Evolutionary conservation across 164 flowering plant genomes (phyloP).

Genomic region (Annona cherimola): DNA sequence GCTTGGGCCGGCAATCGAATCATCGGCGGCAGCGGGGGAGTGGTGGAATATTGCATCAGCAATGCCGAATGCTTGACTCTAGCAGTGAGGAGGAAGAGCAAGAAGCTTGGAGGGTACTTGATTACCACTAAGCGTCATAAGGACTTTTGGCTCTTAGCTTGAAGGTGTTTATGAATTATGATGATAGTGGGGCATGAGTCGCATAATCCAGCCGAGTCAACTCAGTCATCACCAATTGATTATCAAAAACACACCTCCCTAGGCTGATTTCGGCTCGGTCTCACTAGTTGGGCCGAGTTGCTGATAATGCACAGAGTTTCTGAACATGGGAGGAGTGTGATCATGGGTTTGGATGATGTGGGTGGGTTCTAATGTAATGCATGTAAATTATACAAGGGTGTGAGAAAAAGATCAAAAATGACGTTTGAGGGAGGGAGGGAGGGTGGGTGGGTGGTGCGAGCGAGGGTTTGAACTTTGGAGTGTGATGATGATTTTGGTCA

Average conservation of each 20-base stretch:
- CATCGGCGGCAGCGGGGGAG: slow-evolving; percentile 26
- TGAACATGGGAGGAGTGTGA: background rate
- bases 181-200: background rate
- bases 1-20: slow-evolving; percentile 50
- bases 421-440: background rate
- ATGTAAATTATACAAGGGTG: background rate
- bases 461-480: too few species aligned
- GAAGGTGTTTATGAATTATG: slow-evolving; percentile 2
- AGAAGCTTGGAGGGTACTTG: slow-evolving; percentile 58
- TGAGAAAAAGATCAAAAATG: background rate
- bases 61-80: slow-evolving; percentile 67
- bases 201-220: background rate
- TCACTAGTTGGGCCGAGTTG: background rate
- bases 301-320: background rate
- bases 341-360: background rate
- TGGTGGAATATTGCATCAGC: slow-evolving; percentile 73
- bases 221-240: background rate
- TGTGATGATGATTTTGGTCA: background rate
- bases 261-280: background rate
- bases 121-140: slow-evolving; percentile 70
- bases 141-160: slow-evolving; percentile 85
- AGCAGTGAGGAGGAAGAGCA: slow-evolving; percentile 71
- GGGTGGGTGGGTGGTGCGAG: background rate
- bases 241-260: too few species aligned
- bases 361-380: background rate